Evolutionary conservation across 345 rosid genomes (phyloP).

Genomic region (Arabis hirsuta): DNA sequence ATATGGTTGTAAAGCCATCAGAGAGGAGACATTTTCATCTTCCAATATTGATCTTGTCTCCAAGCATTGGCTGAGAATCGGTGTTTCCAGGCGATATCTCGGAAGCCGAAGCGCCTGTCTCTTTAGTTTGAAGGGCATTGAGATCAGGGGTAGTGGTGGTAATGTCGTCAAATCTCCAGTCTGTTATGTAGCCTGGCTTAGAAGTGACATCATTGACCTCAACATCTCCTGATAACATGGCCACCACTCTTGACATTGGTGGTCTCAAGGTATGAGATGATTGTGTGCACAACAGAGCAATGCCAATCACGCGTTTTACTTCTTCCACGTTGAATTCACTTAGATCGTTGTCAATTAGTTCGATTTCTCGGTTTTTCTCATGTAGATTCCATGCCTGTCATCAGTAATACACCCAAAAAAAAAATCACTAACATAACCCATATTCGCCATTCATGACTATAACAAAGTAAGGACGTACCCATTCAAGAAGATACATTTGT

Average conservation of each 20-base stretch:
- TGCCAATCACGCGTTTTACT: constrained; percentile 51
- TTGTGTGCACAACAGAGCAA: constrained; percentile 72
- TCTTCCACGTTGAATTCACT: constrained; percentile 51
- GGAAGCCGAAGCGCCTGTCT: not conserved
- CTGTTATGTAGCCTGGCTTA: constrained; percentile 62
- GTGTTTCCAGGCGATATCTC: not conserved
- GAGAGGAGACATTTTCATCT: constrained; percentile 28
- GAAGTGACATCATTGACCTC: constrained; percentile 51
- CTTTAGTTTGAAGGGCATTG: constrained; percentile 22
- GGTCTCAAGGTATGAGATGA: constrained; percentile 61
- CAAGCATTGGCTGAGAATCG: constrained; percentile 28
- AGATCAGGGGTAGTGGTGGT: constrained; percentile 36
- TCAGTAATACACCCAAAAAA: not conserved
- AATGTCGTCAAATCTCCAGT: constrained; percentile 56
- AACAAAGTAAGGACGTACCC: constrained; percentile 43
- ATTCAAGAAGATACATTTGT: constrained; percentile 58
- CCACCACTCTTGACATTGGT: constrained; percentile 66
- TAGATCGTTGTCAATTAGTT: constrained; percentile 52
- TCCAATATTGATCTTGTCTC: constrained; percentile 20
- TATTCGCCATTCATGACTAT: too few species aligned
- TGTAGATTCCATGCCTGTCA: constrained; percentile 65
- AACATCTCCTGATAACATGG: constrained; percentile 73
- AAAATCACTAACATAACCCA: too few species aligned
- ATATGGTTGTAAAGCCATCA: not conserved
- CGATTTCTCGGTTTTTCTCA: constrained; percentile 47